phyloP scores from a whole-genome alignment of 805 yeast genomes.

The Wickerhamiella azyma region DNA sequence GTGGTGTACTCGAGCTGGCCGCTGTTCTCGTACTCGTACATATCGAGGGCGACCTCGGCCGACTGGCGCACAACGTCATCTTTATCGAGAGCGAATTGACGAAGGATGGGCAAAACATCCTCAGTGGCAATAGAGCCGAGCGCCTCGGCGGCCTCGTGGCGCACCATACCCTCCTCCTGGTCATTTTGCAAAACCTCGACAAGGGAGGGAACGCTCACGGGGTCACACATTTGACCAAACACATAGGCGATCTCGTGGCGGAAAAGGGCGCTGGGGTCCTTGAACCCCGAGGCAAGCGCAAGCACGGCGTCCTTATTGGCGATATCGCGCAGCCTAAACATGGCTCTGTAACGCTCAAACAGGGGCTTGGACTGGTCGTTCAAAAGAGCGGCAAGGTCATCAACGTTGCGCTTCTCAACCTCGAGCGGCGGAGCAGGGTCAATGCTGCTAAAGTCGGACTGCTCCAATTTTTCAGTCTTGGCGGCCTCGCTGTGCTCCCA shows the following conservation, averaged over 20 bases:
- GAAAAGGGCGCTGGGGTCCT: constrained; percentile 83
- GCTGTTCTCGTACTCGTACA: constrained; percentile 92
- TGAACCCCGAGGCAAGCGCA: constrained; percentile 82
- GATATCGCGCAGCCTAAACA: constrained; percentile 93
- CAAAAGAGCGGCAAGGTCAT: constrained; percentile 49
- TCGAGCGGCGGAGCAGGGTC: constrained; percentile 99
- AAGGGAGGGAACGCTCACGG: constrained; percentile 79
- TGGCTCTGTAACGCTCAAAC: constrained; percentile 92
- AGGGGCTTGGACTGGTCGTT: constrained; percentile 67
- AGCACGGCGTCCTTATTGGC: constrained; percentile 86
- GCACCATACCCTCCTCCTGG: constrained; percentile 91
- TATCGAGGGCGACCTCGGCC: constrained; percentile 93
- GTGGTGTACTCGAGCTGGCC: constrained; percentile 64
- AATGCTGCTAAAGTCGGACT: constrained; percentile 69
- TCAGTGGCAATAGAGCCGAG: constrained; percentile 93
- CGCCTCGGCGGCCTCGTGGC: constrained; percentile 99
- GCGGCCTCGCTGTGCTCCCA: constrained; percentile 71
- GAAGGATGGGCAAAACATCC: constrained; percentile 80
- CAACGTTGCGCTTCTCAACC: constrained; percentile 43
- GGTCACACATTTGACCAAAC: constrained; percentile 92
- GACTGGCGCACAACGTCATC: constrained; percentile 91
- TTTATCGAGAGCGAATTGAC: constrained; percentile 61
- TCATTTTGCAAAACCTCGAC: constrained; percentile 66
- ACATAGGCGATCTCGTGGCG: constrained; percentile 97
- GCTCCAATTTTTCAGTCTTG: constrained; percentile 55